Conservation (phyloP, 352 stramenopile genomes). For the Globisporangium polare region DNA sequence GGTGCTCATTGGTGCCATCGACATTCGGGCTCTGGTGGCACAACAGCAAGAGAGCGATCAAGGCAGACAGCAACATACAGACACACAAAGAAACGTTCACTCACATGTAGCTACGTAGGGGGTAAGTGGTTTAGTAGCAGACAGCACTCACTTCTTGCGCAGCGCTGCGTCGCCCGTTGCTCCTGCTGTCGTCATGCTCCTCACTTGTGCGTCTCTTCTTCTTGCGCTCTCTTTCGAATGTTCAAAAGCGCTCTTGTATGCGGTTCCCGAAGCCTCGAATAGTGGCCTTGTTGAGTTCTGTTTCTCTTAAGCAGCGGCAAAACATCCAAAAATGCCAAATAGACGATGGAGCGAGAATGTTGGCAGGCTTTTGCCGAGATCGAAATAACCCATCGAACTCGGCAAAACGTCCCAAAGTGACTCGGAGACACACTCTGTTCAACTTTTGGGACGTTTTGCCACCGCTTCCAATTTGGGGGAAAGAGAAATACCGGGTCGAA, state of each 20-base stretch:
- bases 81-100: neutral
- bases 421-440: no score
- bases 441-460: no score
- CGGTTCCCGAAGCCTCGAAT: no score
- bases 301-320: no score
- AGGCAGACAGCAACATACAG: neutral
- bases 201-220: neutral
- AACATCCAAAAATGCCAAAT: no score
- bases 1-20: slow-evolving; percentile 3
- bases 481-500: no score
- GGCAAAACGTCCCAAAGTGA: no score
- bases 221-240: slow-evolving; percentile 4
- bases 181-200: neutral
- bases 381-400: no score
- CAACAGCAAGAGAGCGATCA: neutral
- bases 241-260: slow-evolving; percentile 6
- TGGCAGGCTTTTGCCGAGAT: no score
- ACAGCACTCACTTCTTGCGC: slow-evolving; percentile 12
- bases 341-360: no score
- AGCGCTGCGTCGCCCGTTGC: slow-evolving; percentile 1
- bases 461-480: no score
- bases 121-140: neutral
- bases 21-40: slow-evolving; percentile 5
- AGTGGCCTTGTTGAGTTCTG: no score
- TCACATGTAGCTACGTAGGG: neutral